These are phyloP conservation scores for Trichoderma sp. DNA, from an alignment of 2,329 filamentous ascomycete species.

Conservation along the genomic window DNA sequence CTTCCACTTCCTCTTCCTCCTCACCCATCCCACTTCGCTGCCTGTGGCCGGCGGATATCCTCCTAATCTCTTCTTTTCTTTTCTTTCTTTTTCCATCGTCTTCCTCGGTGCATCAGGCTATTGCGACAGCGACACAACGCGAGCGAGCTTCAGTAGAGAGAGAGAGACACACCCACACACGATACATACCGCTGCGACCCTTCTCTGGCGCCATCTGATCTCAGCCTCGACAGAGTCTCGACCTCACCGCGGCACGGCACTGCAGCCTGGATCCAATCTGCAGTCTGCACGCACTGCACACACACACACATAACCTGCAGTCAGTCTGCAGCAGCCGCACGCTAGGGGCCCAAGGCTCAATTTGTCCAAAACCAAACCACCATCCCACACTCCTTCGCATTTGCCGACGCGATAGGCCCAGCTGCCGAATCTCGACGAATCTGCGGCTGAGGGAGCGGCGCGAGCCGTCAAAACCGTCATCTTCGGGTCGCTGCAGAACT, in stretches of 20 bases:
- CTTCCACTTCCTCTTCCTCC: neutral
- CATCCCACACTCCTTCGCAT: neutral
- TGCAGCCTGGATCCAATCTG: neutral
- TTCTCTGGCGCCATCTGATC: neutral
- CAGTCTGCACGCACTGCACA: neutral
- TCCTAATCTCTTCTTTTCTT: neutral
- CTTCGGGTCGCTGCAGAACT: neutral
- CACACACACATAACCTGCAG: neutral
- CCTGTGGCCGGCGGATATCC: neutral
- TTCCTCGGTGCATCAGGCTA: neutral
- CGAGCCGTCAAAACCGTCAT: constrained; percentile 9
- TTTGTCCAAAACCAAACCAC: neutral
- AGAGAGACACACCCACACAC: too few species aligned
- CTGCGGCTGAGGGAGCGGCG: constrained; percentile 10
- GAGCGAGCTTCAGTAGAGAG: neutral
- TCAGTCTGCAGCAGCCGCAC: neutral
- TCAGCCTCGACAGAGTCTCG: neutral
- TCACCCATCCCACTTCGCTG: neutral
- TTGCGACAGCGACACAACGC: neutral
- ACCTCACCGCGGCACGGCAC: neutral
- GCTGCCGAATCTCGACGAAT: neutral
- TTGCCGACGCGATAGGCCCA: neutral
- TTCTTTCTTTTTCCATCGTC: neutral
- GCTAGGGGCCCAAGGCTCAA: constrained; percentile 1
- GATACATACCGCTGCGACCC: neutral